Percentiles rank a stretch among this genome's conserved stretches.
These are phyloP conservation scores for Suhomyces pyralidae DNA, from an alignment of 805 yeast species.

Conservation along the genomic window DNA sequence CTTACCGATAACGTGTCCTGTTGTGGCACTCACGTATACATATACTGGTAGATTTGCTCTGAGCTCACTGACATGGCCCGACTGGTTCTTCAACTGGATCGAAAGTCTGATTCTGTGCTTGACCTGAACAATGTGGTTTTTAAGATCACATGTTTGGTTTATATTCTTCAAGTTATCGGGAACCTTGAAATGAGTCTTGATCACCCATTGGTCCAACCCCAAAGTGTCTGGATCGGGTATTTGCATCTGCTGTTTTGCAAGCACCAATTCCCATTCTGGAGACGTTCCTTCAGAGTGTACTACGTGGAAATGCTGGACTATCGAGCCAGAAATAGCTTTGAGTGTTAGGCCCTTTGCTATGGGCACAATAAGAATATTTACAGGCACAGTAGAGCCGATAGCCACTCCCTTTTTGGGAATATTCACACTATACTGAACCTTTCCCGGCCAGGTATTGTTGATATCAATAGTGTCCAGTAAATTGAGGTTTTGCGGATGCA, in stretches of 20 bases:
- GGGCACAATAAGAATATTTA: conserved; percentile 45
- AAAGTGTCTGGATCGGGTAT: conserved; percentile 19
- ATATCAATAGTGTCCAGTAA: conserved; percentile 44
- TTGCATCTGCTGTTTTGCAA: conserved; percentile 25
- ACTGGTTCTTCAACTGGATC: conserved; percentile 45
- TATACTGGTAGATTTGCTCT: conserved; percentile 50
- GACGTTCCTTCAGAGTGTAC: conserved; percentile 34
- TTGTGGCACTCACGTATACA: conserved; percentile 40
- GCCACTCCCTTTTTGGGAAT: conserved; percentile 45
- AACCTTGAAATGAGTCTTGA: conserved; percentile 38
- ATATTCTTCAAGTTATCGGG: conserved; percentile 40
- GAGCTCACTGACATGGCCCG: conserved; percentile 51
- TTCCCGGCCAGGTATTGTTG: conserved; percentile 51
- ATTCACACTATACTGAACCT: conserved; percentile 48
- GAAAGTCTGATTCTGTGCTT: conserved; percentile 44
- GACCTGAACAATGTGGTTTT: conserved; percentile 40
- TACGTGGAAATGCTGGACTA: conserved; percentile 38
- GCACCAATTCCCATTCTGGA: conserved; percentile 38
- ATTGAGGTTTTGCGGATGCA: conserved; percentile 37
- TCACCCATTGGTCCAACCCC: conserved; percentile 43
- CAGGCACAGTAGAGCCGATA: conserved; percentile 42
- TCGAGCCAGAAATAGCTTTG: conserved; percentile 29
- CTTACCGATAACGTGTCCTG: conserved; percentile 34
- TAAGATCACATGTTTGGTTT: conserved; percentile 43
- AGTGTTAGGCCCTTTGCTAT: conserved; percentile 43